These are phyloP conservation scores for Bidens hawaiensis DNA, from an alignment of 140 eudicot species.

Conservation along the genomic window DNA sequence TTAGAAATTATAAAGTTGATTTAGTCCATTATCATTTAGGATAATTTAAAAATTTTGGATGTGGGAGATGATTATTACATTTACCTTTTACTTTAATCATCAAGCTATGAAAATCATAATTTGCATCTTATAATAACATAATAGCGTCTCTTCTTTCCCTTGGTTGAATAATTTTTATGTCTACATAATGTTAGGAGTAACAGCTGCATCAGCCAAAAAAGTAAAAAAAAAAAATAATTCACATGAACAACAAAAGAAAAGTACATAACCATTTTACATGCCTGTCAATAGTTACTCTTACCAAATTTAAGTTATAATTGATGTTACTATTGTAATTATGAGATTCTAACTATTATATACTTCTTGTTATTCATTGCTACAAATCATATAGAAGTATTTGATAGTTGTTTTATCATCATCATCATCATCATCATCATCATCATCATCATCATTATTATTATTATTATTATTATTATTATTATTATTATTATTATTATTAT, in stretches of 20 bases:
- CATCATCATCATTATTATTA: too few species aligned
- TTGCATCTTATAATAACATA: neutral
- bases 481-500: neutral
- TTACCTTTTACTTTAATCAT: conserved; percentile 2
- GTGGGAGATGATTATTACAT: neutral
- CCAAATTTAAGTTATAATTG: neutral
- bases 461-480: too few species aligned
- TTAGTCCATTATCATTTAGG: neutral
- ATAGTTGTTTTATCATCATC: too few species aligned
- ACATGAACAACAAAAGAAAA: neutral
- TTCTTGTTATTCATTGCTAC: neutral
- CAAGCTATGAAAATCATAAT: neutral
- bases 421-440: too few species aligned
- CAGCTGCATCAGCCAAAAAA: too few species aligned
- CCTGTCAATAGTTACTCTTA: neutral
- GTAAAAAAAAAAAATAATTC: too few species aligned
- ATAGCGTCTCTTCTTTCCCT: neutral
- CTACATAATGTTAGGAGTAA: too few species aligned
- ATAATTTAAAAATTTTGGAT: neutral
- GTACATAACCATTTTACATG: neutral
- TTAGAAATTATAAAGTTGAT: neutral
- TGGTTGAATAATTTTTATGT: neutral
- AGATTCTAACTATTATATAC: neutral
- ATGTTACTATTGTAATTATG: neutral
- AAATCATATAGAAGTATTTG: neutral